Evolutionary conservation across 208 protist genomes (phyloP), one percentile per base, ranked within the genome.

Genomic region (Trypanosoma avium): DNA sequence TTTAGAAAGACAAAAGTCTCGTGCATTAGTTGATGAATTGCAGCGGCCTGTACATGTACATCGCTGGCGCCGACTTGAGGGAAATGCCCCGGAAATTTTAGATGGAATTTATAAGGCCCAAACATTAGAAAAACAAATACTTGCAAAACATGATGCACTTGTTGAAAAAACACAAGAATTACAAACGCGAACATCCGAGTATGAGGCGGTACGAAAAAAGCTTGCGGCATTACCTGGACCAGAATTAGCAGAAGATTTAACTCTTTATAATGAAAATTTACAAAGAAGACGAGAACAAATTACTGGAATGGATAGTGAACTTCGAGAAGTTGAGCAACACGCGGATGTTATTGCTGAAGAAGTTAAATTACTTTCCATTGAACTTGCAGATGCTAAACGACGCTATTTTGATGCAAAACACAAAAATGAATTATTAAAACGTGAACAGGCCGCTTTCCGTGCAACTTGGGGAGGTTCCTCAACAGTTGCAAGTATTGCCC

Each of bases 71-170:
- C 92, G 92, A 48, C 74, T 99, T 12, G 97, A 99, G 55, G 98
- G 97, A 35, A 96, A 86, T 45, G 96, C 97, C 48, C 98, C 98
- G 6, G 79, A 89, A 22, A 70, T 96, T 24, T 87, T 97, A 53
- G 98, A 99, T 57, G 93, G 97, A 36, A 79, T 99, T 17, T 93
- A 97, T 60, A 99, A 99, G 75, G 97, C 99, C 7, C 97, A 99
- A 36, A 92, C 94, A n/a, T 73, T 99, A 19, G 98, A 99, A 79
- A 91, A 85, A 48, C 82, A 97, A 27, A 80, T 99, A 19, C 92
- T 99, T n/a, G 68, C 73, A 12, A 99, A 99, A 67, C 90, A 90
- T 0, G 95, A 99, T 67, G 95, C 98, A 80, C 82, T 94, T 33
- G 80, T 88, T 13, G 84, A 86, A 45, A 97, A 96, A 72, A 86